Evolutionary conservation across 768 basidiomycete genomes (phyloP).

Genomic region (Nidularia sp.): DNA sequence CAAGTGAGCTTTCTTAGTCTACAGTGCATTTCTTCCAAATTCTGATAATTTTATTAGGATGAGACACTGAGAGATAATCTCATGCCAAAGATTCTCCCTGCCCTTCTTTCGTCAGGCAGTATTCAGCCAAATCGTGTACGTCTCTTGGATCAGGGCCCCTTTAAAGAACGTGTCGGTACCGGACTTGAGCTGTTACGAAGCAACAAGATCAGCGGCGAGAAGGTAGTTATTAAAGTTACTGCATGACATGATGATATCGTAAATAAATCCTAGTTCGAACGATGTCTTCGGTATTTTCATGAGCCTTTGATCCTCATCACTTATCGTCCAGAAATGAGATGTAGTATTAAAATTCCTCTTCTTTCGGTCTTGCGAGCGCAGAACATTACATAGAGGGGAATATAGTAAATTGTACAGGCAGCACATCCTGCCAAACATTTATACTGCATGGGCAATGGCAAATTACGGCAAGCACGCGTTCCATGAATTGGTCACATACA

Average conservation of each 20-base stretch:
- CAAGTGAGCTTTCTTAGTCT: slow-evolving; percentile 21
- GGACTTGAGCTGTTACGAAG: slow-evolving; percentile 42
- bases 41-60: slow-evolving; percentile 22
- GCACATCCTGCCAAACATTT: no score
- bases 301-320: no score
- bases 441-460: no score
- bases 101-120: slow-evolving; percentile 28
- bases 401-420: no score
- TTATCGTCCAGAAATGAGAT: no score
- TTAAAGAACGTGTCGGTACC: slow-evolving; percentile 34
- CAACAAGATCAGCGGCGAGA: slow-evolving; percentile 47
- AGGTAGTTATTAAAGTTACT: slow-evolving; percentile 37
- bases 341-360: no score
- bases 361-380: no score
- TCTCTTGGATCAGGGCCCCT: slow-evolving; percentile 35
- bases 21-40: neutral
- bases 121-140: slow-evolving; percentile 38
- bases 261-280: no score
- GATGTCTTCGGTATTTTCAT: neutral
- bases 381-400: no score
- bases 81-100: slow-evolving; percentile 42
- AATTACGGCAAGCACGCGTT: no score
- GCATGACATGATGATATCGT: neutral
- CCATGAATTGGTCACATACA: no score
- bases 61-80: slow-evolving; percentile 34